These are phyloP conservation scores for Combretum micranthum DNA, from an alignment of 345 rosid species.

Conservation along the genomic window DNA sequence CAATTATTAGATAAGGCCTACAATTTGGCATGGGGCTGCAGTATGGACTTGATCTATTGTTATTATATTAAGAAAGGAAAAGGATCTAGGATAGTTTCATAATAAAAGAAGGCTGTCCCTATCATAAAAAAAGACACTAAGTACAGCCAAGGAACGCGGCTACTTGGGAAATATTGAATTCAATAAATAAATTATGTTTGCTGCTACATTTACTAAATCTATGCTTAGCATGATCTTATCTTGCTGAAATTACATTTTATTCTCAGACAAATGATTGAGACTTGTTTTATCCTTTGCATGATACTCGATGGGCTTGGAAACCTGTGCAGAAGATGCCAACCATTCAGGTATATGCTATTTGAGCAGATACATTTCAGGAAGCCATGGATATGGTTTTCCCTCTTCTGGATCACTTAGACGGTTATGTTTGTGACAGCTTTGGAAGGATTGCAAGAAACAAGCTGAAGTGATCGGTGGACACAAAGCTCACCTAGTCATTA, in stretches of 20 bases:
- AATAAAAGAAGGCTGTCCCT: no score
- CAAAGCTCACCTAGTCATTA: conserved; percentile 63
- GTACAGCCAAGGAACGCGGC: neutral
- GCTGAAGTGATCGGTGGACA: conserved; percentile 82
- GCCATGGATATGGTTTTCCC: neutral
- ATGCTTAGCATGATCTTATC: neutral
- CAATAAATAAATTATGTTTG: neutral
- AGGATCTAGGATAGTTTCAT: no score
- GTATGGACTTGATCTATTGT: no score
- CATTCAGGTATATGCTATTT: conserved; percentile 50
- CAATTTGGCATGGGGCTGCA: no score
- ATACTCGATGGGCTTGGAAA: conserved; percentile 12
- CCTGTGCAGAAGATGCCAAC: conserved; percentile 88
- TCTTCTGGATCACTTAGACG: no score
- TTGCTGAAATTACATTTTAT: conserved; percentile 4
- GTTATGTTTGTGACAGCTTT: conserved; percentile 35
- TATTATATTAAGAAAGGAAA: no score
- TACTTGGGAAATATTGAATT: neutral
- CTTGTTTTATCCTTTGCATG: conserved; percentile 19
- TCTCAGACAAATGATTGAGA: conserved; percentile 10
- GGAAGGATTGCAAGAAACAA: conserved; percentile 77
- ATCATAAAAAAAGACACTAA: no score
- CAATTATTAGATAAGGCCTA: no score
- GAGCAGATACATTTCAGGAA: neutral
- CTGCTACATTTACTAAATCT: neutral